Percentiles rank a stretch among this genome's conserved stretches.
Evolutionary conservation across 345 rosid genomes (phyloP).

Genomic region (Lepidium sativum): DNA sequence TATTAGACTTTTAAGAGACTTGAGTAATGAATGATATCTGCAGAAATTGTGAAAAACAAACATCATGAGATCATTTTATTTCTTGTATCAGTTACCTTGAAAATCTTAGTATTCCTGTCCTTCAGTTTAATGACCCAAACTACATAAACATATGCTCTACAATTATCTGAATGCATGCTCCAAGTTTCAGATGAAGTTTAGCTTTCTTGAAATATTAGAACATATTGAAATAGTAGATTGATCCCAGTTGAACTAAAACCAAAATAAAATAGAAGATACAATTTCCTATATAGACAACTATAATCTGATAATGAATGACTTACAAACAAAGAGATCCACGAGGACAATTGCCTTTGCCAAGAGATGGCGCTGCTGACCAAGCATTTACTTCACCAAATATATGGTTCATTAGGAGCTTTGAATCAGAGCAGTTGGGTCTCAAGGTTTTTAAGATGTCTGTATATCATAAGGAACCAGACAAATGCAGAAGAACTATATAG

Average conservation of each 20-base stretch:
- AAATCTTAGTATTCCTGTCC: not conserved
- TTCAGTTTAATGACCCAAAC: not conserved
- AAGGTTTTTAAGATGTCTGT: constrained; percentile 46
- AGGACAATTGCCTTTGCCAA: constrained; percentile 30
- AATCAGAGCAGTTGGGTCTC: constrained; percentile 37
- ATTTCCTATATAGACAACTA: not conserved
- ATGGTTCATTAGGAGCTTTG: constrained; percentile 34
- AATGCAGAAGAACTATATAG: not conserved
- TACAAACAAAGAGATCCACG: constrained; percentile 64
- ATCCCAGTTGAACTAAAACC: not conserved
- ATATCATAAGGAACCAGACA: constrained; percentile 38
- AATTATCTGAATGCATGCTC: constrained; percentile 4
- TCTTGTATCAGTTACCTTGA: not conserved
- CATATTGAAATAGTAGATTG: not conserved
- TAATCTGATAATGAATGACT: constrained; percentile 26
- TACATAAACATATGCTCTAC: not conserved
- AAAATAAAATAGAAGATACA: not conserved
- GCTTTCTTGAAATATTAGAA: not conserved
- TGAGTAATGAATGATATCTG: constrained; percentile 58
- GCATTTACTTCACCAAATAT: constrained; percentile 37
- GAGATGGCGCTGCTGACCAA: constrained; percentile 42
- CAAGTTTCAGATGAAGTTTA: not conserved
- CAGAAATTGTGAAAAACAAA: not conserved
- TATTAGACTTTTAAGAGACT: constrained; percentile 48
- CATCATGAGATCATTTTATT: not conserved